phyloP scores from a whole-genome alignment of 257 asterid species.

The Petunia secreta region DNA sequence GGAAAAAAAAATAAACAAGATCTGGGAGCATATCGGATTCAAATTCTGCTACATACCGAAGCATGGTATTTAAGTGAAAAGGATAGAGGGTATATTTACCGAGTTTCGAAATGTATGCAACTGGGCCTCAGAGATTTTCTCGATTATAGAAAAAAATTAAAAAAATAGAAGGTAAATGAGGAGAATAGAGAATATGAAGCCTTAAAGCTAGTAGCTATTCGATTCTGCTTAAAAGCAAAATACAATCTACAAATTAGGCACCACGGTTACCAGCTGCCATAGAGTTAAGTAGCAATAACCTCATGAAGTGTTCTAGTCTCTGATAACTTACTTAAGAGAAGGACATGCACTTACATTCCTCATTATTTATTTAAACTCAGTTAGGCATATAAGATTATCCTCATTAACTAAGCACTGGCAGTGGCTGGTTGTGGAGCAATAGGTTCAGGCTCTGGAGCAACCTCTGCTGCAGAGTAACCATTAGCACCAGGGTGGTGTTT shows the following conservation, averaged over 20 bases:
- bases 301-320: slow-evolving; percentile 2
- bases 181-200: too few species aligned
- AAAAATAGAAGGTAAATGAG: not conserved
- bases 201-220: not conserved
- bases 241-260: not conserved
- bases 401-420: not conserved
- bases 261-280: not conserved
- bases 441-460: slow-evolving; percentile 64
- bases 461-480: slow-evolving; percentile 59
- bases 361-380: slow-evolving; percentile 10
- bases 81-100: too few species aligned
- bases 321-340: not conserved
- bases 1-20: too few species aligned
- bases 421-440: slow-evolving; percentile 43
- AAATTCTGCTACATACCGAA: too few species aligned
- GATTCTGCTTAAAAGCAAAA: not conserved
- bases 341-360: slow-evolving; percentile 20
- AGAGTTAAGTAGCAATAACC: not conserved
- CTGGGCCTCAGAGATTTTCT: too few species aligned
- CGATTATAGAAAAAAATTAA: too few species aligned
- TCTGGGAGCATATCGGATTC: too few species aligned
- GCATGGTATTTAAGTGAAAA: too few species aligned
- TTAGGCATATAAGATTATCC: not conserved
- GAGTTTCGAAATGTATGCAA: too few species aligned
- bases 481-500: slow-evolving; percentile 40